Evolutionary conservation across 2,329 filamentous ascomycete species (phyloP).

Genomic region (Escovopsis sp.): DNA sequence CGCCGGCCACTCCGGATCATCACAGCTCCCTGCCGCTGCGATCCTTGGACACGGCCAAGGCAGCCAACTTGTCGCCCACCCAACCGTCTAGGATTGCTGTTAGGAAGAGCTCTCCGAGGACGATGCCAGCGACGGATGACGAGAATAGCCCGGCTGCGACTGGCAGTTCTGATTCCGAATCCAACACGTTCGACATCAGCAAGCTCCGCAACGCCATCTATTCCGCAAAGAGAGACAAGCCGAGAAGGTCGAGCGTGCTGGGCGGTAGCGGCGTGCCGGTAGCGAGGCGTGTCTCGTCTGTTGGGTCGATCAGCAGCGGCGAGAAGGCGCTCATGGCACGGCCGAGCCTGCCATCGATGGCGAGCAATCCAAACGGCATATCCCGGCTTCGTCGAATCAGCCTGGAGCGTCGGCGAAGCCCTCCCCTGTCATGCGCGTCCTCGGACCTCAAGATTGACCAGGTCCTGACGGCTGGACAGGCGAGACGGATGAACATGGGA

Average conservation of each 20-base stretch:
- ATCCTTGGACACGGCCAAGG: constrained; percentile 33
- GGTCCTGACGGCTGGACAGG: constrained; percentile 38
- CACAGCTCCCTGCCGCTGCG: constrained; percentile 29
- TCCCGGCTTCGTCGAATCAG: constrained; percentile 37
- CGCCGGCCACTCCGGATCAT: constrained; percentile 22
- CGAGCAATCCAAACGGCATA: constrained; percentile 40
- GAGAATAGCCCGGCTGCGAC: constrained; percentile 36
- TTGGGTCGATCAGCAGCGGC: constrained; percentile 21
- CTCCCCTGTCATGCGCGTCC: constrained; percentile 38
- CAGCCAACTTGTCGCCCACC: constrained; percentile 33
- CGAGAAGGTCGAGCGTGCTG: constrained; percentile 26
- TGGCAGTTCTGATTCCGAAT: constrained; percentile 35
- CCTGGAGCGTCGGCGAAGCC: constrained; percentile 35
- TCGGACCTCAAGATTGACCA: constrained; percentile 23
- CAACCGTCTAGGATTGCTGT: constrained; percentile 16
- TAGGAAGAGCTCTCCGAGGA: constrained; percentile 9
- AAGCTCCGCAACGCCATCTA: constrained; percentile 42
- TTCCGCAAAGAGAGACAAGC: constrained; percentile 32
- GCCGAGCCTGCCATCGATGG: constrained; percentile 26
- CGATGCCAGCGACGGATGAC: constrained; percentile 26
- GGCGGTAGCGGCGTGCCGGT: constrained; percentile 20
- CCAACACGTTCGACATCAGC: constrained; percentile 31
- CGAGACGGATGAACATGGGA: constrained; percentile 41
- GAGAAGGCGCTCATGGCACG: constrained; percentile 13
- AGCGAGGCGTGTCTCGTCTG: constrained; percentile 30